These are phyloP conservation scores for Pseudogymnoascus sp. DNA, from an alignment of 2,329 filamentous ascomycete genomes.

Conservation along the genomic window DNA sequence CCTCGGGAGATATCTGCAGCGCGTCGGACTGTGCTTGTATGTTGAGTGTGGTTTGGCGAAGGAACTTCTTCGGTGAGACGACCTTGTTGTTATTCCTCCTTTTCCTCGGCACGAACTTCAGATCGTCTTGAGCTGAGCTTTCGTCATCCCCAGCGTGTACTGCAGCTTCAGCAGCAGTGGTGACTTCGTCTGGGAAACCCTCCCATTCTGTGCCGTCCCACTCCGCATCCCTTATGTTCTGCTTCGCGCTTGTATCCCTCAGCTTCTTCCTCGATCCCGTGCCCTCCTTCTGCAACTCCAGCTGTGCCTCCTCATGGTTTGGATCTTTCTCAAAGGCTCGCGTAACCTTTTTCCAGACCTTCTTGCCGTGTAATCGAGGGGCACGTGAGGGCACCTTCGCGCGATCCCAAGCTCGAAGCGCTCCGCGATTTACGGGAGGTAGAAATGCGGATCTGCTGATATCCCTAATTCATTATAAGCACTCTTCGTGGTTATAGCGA, in stretches of 20 bases:
- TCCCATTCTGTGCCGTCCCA: constrained; percentile 22
- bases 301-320: constrained; percentile 17
- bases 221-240: constrained; percentile 25
- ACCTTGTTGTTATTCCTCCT: constrained; percentile 26
- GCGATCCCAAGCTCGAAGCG: constrained; percentile 24
- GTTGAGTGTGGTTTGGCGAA: constrained; percentile 14
- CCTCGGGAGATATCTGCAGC: neutral
- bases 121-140: constrained; percentile 2
- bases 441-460: constrained; percentile 22
- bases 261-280: constrained; percentile 29
- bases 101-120: constrained; percentile 24
- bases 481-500: neutral
- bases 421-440: constrained; percentile 16
- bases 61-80: constrained; percentile 25
- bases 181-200: neutral
- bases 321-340: constrained; percentile 16
- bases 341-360: constrained; percentile 26
- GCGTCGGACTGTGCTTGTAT: neutral
- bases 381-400: constrained; percentile 23
- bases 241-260: constrained; percentile 24
- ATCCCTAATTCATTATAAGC: constrained; percentile 18
- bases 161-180: neutral
- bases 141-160: neutral
- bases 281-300: constrained; percentile 30
- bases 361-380: constrained; percentile 25